Evolutionary conservation across 768 basidiomycete species (phyloP).

Genomic region (Termitomyces heimii): DNA sequence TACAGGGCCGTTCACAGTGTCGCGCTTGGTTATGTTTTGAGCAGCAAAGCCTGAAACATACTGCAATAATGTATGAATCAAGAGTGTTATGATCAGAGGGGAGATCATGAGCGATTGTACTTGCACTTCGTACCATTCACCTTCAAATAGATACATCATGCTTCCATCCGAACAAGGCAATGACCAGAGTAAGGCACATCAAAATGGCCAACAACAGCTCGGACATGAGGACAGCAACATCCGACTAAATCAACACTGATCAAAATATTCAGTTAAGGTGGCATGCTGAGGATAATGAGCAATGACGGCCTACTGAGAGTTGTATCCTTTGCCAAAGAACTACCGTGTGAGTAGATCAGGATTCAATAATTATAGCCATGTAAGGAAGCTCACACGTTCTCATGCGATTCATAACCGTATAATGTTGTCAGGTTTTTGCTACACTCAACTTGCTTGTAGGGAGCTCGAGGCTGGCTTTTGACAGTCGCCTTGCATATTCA

Average conservation of each 20-base stretch:
- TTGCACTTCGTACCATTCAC: not conserved
- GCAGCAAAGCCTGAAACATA: not conserved
- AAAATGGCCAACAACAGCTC: no score
- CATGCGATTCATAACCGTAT: not conserved
- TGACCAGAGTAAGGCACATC: not conserved
- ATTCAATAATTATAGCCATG: not conserved
- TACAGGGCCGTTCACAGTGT: conserved; percentile 8
- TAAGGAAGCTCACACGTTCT: not conserved
- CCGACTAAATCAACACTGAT: not conserved
- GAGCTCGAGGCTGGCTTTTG: not conserved
- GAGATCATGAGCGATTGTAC: not conserved
- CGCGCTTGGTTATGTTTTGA: conserved; percentile 10
- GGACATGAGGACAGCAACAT: not conserved
- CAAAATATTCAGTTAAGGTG: no score
- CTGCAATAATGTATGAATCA: not conserved
- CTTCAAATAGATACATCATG: not conserved
- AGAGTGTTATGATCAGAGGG: not conserved
- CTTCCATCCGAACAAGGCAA: not conserved
- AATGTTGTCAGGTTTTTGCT: not conserved
- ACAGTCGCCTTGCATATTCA: not conserved
- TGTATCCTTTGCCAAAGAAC: not conserved
- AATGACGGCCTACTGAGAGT: not conserved
- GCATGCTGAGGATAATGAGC: not conserved
- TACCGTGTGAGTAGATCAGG: not conserved
- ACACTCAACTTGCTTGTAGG: not conserved